Conservation (phyloP, 1,284 basidiomycete genomes). For the Stygiomarasmius scandens region DNA sequence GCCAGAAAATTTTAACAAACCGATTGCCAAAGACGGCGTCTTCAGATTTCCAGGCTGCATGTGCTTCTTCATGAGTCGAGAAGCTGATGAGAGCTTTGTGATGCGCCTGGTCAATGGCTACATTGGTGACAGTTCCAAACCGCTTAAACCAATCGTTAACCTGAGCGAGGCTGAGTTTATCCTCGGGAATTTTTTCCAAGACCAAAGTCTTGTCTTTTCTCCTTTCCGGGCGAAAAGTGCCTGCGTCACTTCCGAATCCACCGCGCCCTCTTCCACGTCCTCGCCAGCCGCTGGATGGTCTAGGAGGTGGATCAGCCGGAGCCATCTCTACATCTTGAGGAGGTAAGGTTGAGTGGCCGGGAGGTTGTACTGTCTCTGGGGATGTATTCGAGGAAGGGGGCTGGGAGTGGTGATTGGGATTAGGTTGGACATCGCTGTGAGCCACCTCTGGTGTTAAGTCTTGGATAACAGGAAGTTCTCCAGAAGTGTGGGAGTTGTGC, state of each 20-base stretch:
- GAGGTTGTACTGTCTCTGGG: background rate
- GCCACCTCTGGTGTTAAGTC: conserved; percentile 67
- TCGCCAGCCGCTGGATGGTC: conserved; percentile 32
- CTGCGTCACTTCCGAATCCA: conserved; percentile 62
- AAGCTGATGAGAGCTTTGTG: conserved; percentile 89
- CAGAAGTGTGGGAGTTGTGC: conserved; percentile 46
- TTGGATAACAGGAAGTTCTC: conserved; percentile 77
- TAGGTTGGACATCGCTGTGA: conserved; percentile 24
- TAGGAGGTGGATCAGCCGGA: conserved; percentile 7
- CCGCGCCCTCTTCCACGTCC: conserved; percentile 44
- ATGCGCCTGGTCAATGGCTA: conserved; percentile 79
- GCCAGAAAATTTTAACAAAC: conserved; percentile 95
- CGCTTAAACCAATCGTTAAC: conserved; percentile 91
- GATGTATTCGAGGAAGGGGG: conserved; percentile 24
- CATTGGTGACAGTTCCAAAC: conserved; percentile 92
- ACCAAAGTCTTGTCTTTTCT: conserved; percentile 85
- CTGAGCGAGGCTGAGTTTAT: conserved; percentile 75
- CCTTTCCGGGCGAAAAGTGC: conserved; percentile 64
- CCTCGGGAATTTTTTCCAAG: conserved; percentile 91
- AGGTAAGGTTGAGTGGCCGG: background rate
- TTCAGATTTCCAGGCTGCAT: conserved; percentile 88
- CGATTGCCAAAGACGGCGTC: conserved; percentile 93
- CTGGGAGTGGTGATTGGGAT: conserved; percentile 28
- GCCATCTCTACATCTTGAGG: conserved; percentile 41
- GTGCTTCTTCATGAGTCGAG: conserved; percentile 82